These are phyloP conservation scores for Skeletonema tropicum DNA, from an alignment of 108 stramenopile genomes.

Conservation along the genomic window DNA sequence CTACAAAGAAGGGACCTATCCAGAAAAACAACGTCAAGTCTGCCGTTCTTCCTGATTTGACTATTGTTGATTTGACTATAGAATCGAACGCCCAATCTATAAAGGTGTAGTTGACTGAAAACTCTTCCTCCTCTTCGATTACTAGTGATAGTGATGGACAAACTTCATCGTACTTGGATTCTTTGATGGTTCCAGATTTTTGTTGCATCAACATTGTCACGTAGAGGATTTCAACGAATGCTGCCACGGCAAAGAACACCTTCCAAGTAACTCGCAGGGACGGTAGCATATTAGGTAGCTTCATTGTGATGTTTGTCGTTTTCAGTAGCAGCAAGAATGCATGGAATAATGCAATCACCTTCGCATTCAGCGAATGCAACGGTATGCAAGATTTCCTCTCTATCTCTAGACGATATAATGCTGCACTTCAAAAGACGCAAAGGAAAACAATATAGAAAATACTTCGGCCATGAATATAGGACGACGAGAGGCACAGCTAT, in stretches of 20 bases:
- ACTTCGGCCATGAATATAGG: too few relatives aligned
- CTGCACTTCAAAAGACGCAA: not conserved
- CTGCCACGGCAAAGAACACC: slow-evolving; percentile 32
- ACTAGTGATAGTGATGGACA: slow-evolving; percentile 19
- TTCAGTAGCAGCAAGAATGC: not conserved
- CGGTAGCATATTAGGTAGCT: not conserved
- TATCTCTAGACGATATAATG: not conserved
- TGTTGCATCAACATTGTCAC: slow-evolving; percentile 23
- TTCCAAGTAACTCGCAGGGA: slow-evolving; percentile 32
- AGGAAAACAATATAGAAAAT: not conserved
- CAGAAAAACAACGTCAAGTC: slow-evolving; percentile 23
- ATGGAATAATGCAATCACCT: not conserved
- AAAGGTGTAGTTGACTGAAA: slow-evolving; percentile 32
- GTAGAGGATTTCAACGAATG: slow-evolving; percentile 33
- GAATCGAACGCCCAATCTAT: slow-evolving; percentile 21
- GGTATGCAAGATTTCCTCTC: too few relatives aligned
- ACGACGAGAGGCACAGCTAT: too few relatives aligned
- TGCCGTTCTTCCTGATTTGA: slow-evolving; percentile 2
- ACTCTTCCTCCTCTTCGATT: slow-evolving; percentile 12
- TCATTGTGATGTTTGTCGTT: slow-evolving; percentile 1
- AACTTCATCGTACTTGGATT: slow-evolving; percentile 14
- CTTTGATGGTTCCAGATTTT: not conserved
- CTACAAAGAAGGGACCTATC: slow-evolving; percentile 49
- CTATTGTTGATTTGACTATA: slow-evolving; percentile 8
- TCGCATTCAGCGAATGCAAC: not conserved